Percentiles rank a stretch among this genome's conserved stretches.
Evolutionary conservation across 2,329 filamentous ascomycete species (phyloP).

Genomic region (Zasmidium citrigriseum): DNA sequence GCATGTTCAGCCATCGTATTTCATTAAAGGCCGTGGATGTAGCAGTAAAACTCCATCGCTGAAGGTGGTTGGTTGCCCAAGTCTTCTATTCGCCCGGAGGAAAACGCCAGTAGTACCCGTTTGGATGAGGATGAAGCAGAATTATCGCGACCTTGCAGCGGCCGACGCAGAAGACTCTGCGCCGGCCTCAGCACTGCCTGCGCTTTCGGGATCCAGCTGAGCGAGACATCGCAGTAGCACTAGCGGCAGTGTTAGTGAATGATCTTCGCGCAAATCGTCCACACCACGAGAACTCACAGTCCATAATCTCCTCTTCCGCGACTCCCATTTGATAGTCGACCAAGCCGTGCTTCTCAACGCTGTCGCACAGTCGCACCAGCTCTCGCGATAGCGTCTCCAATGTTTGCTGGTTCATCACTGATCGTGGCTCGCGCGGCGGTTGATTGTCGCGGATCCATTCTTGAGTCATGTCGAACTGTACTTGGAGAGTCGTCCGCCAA

Average conservation of each 20-base stretch:
- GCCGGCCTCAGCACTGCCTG: slow-evolving; percentile 12
- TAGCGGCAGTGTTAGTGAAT: slow-evolving; percentile 14
- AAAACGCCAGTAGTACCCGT: not conserved
- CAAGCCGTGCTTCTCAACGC: slow-evolving; percentile 84
- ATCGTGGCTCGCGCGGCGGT: slow-evolving; percentile 57
- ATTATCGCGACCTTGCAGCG: slow-evolving; percentile 20
- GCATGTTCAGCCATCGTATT: not conserved
- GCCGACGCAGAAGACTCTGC: slow-evolving; percentile 20
- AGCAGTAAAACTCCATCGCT: not conserved
- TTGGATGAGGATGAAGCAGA: not conserved
- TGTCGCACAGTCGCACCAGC: slow-evolving; percentile 79
- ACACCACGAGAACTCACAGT: slow-evolving; percentile 63
- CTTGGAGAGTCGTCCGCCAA: slow-evolving; percentile 82
- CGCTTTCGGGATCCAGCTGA: slow-evolving; percentile 23
- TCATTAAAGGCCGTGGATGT: not conserved
- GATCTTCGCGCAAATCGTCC: not conserved
- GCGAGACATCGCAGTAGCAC: slow-evolving; percentile 25
- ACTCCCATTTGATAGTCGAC: slow-evolving; percentile 98
- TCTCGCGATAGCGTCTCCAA: slow-evolving; percentile 81
- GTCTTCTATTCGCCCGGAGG: not conserved
- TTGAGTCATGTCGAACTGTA: slow-evolving; percentile 73
- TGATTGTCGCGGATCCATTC: slow-evolving; percentile 61
- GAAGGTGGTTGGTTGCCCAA: slow-evolving; percentile 1
- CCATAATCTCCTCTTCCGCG: slow-evolving; percentile 89
- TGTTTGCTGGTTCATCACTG: slow-evolving; percentile 66